These are phyloP conservation scores for Saccharomyces paradoxus DNA, from an alignment of 805 yeast species.

Conservation along the genomic window DNA sequence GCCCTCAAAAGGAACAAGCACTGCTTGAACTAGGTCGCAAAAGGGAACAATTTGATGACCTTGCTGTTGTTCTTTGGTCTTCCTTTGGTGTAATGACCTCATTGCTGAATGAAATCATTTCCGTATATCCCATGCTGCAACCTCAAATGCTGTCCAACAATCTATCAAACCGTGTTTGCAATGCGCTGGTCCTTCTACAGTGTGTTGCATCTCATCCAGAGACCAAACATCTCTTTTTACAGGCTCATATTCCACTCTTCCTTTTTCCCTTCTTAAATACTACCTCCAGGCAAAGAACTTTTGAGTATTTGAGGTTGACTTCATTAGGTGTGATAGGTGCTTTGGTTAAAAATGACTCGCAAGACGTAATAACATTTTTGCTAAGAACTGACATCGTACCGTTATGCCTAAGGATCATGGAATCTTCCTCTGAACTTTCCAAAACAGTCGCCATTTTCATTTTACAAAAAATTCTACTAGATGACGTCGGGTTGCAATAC, in stretches of 20 bases:
- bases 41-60: slow-evolving; percentile 88
- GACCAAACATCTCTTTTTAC: slow-evolving; percentile 74
- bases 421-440: slow-evolving; percentile 83
- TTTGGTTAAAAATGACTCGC: slow-evolving; percentile 87
- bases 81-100: slow-evolving; percentile 95
- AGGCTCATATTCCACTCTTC: slow-evolving; percentile 87
- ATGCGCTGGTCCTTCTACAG: slow-evolving; percentile 87
- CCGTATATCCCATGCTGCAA: slow-evolving; percentile 80
- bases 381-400: slow-evolving; percentile 96
- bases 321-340: slow-evolving; percentile 97
- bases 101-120: slow-evolving; percentile 76
- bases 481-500: slow-evolving; percentile 83
- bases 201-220: slow-evolving; percentile 95
- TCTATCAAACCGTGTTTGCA: slow-evolving; percentile 89
- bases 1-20: slow-evolving; percentile 89
- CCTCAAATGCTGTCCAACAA: slow-evolving; percentile 81
- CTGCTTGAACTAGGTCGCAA: slow-evolving; percentile 85
- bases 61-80: slow-evolving; percentile 89
- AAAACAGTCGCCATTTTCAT: slow-evolving; percentile 96
- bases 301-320: slow-evolving; percentile 87
- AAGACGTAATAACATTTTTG: slow-evolving; percentile 86
- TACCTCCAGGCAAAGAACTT: slow-evolving; percentile 82
- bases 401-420: slow-evolving; percentile 88
- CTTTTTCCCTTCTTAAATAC: slow-evolving; percentile 91
- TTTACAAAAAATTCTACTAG: slow-evolving; percentile 83